Evolutionary conservation across 768 basidiomycete genomes (phyloP).

Genomic region (Tylopilus felleus): DNA sequence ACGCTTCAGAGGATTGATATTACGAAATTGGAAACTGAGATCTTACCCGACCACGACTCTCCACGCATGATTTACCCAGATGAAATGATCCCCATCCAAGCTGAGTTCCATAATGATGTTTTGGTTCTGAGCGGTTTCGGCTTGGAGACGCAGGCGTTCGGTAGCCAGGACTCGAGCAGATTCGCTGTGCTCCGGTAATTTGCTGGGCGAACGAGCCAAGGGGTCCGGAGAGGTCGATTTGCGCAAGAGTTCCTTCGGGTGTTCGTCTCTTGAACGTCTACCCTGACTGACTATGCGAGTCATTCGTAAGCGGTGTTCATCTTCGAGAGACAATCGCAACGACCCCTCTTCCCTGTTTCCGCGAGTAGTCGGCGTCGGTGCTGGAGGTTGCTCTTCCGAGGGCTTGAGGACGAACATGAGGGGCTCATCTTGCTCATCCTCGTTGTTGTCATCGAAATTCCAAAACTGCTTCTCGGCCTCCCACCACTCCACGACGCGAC

Average conservation of each 20-base stretch:
- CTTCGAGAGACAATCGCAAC: constrained; percentile 35
- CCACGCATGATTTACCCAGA: constrained; percentile 98
- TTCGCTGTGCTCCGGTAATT: constrained; percentile 57
- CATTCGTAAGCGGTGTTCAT: constrained; percentile 42
- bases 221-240: constrained; percentile 37
- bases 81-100: constrained; percentile 90
- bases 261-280: constrained; percentile 58
- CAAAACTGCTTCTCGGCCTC: constrained; percentile 99
- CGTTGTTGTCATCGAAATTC: constrained; percentile 94
- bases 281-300: constrained; percentile 48
- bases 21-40: neutral
- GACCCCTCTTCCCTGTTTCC: constrained; percentile 34
- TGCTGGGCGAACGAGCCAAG: constrained; percentile 37
- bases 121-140: constrained; percentile 92
- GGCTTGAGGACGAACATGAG: constrained; percentile 93
- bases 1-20: constrained; percentile 10
- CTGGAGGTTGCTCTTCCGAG: constrained; percentile 53
- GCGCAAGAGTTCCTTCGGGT: constrained; percentile 44
- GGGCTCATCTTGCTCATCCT: constrained; percentile 87
- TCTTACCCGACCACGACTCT: constrained; percentile 84
- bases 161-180: constrained; percentile 84
- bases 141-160: constrained; percentile 83
- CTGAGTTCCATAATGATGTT: constrained; percentile 95
- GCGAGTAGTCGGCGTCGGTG: constrained; percentile 38
- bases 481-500: constrained; percentile 99